These are phyloP conservation scores for Podospora bellae-mahoneyi DNA, from an alignment of 495 filamentous ascomycete genomes.

Conservation along the genomic window DNA sequence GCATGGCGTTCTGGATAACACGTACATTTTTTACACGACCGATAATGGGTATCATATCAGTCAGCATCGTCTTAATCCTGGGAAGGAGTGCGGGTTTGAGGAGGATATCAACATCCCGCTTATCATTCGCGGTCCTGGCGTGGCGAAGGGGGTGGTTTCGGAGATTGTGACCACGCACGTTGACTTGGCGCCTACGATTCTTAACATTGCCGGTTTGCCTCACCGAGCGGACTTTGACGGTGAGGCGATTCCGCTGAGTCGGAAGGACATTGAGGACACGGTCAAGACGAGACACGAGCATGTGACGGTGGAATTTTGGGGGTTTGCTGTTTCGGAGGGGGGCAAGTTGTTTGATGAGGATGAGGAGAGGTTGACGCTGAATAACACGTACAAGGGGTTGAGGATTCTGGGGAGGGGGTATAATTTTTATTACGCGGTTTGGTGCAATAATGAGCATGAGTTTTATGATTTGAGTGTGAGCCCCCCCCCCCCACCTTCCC, in stretches of 20 bases:
- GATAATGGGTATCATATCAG: slow-evolving; percentile 77
- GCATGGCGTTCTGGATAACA: slow-evolving; percentile 57
- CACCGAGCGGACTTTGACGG: slow-evolving; percentile 58
- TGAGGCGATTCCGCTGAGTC: slow-evolving; percentile 50
- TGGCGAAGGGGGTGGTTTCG: slow-evolving; percentile 43
- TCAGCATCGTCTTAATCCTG: slow-evolving; percentile 68
- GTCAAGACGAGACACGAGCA: slow-evolving; percentile 52
- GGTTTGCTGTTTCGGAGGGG: slow-evolving; percentile 51
- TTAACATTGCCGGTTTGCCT: slow-evolving; percentile 51
- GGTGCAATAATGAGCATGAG: slow-evolving; percentile 64
- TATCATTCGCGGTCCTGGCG: slow-evolving; percentile 57
- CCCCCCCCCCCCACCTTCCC: background rate
- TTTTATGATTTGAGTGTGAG: slow-evolving; percentile 58
- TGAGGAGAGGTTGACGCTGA: slow-evolving; percentile 28
- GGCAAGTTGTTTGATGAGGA: slow-evolving; percentile 36
- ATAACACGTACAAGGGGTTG: slow-evolving; percentile 65
- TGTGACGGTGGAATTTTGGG: slow-evolving; percentile 66
- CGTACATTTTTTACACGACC: slow-evolving; percentile 67
- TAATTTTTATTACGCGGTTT: slow-evolving; percentile 62
- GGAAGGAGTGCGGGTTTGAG: slow-evolving; percentile 68
- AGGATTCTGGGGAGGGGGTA: slow-evolving; percentile 54
- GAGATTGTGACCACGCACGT: slow-evolving; percentile 65
- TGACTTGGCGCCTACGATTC: slow-evolving; percentile 65
- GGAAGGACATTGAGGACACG: slow-evolving; percentile 31
- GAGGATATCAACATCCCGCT: slow-evolving; percentile 73